These are phyloP conservation scores for Tephrocybe sp. DNA, from an alignment of 768 basidiomycete species.

Conservation along the genomic window DNA sequence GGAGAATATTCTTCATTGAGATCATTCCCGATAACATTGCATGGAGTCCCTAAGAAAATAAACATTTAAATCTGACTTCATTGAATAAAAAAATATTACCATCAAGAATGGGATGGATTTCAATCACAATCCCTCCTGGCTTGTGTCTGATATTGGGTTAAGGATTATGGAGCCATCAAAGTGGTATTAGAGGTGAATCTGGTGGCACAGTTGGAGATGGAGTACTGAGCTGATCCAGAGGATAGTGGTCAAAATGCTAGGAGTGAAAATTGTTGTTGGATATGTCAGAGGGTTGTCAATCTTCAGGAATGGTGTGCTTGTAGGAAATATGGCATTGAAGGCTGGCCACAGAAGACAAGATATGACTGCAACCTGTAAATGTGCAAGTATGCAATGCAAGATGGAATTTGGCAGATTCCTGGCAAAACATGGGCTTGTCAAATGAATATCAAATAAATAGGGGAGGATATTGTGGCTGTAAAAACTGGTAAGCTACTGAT, in stretches of 20 bases:
- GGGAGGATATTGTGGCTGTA: too few relatives aligned
- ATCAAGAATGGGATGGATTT: slow-evolving; percentile 1
- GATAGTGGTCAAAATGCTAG: background rate
- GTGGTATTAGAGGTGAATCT: background rate
- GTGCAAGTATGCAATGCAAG: too few relatives aligned
- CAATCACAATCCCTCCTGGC: background rate
- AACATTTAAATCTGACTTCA: background rate
- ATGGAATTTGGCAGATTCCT: too few relatives aligned
- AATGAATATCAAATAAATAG: too few relatives aligned
- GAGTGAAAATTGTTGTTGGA: background rate
- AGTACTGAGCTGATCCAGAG: too few relatives aligned
- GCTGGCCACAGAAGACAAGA: background rate
- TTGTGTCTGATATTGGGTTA: background rate
- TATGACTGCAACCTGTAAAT: too few relatives aligned
- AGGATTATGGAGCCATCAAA: background rate
- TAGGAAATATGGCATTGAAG: background rate
- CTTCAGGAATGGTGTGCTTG: background rate
- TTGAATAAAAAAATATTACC: background rate
- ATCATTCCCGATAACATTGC: slow-evolving; percentile 1
- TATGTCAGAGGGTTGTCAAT: background rate
- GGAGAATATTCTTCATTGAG: background rate
- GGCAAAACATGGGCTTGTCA: too few relatives aligned
- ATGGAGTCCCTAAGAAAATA: slow-evolving; percentile 3
- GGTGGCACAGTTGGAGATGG: background rate
- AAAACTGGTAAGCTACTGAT: too few relatives aligned